Conservation (phyloP, 306 rosid species). For the Quercus alba region DNA sequence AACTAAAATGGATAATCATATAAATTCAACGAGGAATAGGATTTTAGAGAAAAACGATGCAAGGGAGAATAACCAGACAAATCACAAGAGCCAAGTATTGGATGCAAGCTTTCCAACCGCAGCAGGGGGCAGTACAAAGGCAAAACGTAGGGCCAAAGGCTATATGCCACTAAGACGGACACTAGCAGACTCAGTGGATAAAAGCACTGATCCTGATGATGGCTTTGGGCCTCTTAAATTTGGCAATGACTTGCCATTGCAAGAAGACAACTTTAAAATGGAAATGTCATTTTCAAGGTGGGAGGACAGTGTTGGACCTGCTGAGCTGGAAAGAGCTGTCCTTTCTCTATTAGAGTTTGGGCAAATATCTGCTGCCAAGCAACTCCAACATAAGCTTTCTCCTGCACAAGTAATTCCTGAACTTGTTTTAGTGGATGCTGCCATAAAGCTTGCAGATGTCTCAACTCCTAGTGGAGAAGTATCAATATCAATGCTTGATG, state of each 20-base stretch:
- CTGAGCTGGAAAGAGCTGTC: slow-evolving; percentile 84
- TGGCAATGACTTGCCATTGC: slow-evolving; percentile 56
- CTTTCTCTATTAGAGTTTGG: slow-evolving; percentile 96
- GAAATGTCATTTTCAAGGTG: slow-evolving; percentile 86
- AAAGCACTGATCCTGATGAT: slow-evolving; percentile 61
- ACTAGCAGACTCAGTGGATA: slow-evolving; percentile 56
- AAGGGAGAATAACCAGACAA: slow-evolving; percentile 54
- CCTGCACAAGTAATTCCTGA: slow-evolving; percentile 75
- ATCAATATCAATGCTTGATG: slow-evolving; percentile 64
- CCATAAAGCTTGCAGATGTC: slow-evolving; percentile 74
- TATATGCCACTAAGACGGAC: slow-evolving; percentile 56
- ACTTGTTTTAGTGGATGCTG: slow-evolving; percentile 78
- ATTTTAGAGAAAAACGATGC: slow-evolving; percentile 62
- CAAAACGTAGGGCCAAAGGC: slow-evolving; percentile 84
- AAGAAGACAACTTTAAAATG: slow-evolving; percentile 63
- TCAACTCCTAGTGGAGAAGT: slow-evolving; percentile 62
- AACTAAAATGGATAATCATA: slow-evolving; percentile 89
- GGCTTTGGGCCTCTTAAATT: slow-evolving; percentile 42
- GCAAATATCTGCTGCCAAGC: slow-evolving; percentile 90
- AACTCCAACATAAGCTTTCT: slow-evolving; percentile 87
- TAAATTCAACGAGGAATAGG: slow-evolving; percentile 52
- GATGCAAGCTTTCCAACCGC: slow-evolving; percentile 57
- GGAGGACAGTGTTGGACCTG: slow-evolving; percentile 95
- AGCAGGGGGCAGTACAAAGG: slow-evolving; percentile 64
- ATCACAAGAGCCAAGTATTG: slow-evolving; percentile 55